Evolutionary conservation across 768 basidiomycete species (phyloP), one percentile per base, ranked within the genome.

Genomic region (Kondoa subrosea): DNA sequence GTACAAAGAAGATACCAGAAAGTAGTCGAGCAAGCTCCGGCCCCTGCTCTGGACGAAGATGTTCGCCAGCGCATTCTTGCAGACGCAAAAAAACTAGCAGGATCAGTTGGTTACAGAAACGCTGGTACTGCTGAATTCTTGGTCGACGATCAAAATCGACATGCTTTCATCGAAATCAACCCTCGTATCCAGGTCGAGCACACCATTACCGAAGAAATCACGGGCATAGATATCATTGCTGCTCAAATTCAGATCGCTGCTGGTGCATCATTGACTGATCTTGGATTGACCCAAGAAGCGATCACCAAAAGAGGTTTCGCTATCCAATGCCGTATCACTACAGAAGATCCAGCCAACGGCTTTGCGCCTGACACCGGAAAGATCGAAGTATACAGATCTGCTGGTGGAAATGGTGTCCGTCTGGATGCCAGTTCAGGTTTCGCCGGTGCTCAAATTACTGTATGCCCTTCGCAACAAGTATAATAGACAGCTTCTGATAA

Each of bases 191-290:
- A 99, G 78, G 95, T 99, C 79, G 95, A 97, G 77, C 95, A 97
- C 79, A 97, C 95, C 67, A 96, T 97, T 77, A 96, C 95, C 69
- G 95, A 97, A 87, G 92, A 96, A 76, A 99, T 99, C 75, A 97
- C 95, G 69, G 95, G 95, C 64, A 91, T 97, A 77, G 95, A 99
- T 76, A 93, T 99, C 71, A 91, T 97, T 56, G 95, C 95, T 66
- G 95, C 95, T 25, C 95, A 97, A 78, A 97, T 99, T 72, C 95
- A 97, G 80, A 96, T 99, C 74, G 93, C 93, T n/a, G 95, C 91
- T 64, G 95, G 95, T 65, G 95, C 92, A 3, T 88, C 91, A 58
- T 84, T 97, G 57, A 85, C 90, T 8, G 91, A 95, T 76, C 86
- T 97, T 70, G 95, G 95, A 67, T 81, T 99, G 64, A 89, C 88